Evolutionary conservation across 1,139 yeast genomes (phyloP).

Genomic region (Taiozyma sp.): DNA sequence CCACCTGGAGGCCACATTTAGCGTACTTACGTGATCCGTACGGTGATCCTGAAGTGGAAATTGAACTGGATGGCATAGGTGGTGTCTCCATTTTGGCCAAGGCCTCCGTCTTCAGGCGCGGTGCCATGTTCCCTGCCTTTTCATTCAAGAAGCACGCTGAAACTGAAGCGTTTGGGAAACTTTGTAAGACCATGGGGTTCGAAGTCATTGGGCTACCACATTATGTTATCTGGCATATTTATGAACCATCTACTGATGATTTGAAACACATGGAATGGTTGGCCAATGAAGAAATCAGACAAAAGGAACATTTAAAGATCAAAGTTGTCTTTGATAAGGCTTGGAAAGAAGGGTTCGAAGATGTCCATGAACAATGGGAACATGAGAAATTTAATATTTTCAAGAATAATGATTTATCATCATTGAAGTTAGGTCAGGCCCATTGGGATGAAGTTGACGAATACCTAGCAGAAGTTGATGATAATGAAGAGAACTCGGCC

Average conservation of each 20-base stretch:
- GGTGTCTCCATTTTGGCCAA: slow-evolving; percentile 36
- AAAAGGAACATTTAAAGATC: slow-evolving; percentile 28
- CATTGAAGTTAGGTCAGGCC: slow-evolving; percentile 26
- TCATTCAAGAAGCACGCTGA: slow-evolving; percentile 37
- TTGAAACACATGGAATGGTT: slow-evolving; percentile 42
- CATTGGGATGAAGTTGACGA: slow-evolving; percentile 36
- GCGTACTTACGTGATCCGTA: slow-evolving; percentile 36
- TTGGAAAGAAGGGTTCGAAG: slow-evolving; percentile 34
- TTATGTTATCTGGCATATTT: slow-evolving; percentile 39
- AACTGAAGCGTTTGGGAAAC: slow-evolving; percentile 37
- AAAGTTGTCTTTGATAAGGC: slow-evolving; percentile 30
- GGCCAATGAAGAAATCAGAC: slow-evolving; percentile 38
- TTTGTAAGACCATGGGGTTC: slow-evolving; percentile 34
- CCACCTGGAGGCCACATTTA: slow-evolving; percentile 38
- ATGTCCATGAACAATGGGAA: slow-evolving; percentile 32
- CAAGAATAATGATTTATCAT: slow-evolving; percentile 54
- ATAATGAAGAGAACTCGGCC: neutral
- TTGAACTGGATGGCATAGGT: slow-evolving; percentile 37
- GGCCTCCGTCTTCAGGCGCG: slow-evolving; percentile 31
- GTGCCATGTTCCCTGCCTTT: slow-evolving; percentile 37
- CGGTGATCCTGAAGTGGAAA: slow-evolving; percentile 36
- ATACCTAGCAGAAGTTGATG: slow-evolving; percentile 24
- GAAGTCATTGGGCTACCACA: slow-evolving; percentile 35
- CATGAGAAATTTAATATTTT: slow-evolving; percentile 41
- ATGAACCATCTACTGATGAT: slow-evolving; percentile 39